phyloP scores from a whole-genome alignment of 495 filamentous ascomycete species.

The Apodospora peruviana region DNA sequence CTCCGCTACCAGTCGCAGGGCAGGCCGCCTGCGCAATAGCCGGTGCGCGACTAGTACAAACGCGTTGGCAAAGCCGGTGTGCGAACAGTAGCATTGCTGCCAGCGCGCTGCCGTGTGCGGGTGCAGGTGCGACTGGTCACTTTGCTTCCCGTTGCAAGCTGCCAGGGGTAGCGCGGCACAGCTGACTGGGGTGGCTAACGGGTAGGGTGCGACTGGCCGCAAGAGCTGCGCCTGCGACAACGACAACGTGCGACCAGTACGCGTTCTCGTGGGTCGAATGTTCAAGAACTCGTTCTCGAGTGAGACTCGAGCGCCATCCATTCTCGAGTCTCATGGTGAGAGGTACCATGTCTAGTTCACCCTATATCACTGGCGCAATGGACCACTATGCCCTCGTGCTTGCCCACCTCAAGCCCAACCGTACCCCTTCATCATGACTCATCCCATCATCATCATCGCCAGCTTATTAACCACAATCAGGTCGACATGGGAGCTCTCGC shows the following conservation, averaged over 20 bases:
- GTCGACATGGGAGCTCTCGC: slow-evolving; percentile 6
- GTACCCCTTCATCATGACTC: slow-evolving; percentile 5
- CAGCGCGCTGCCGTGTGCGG: not conserved
- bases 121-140: slow-evolving; percentile 2
- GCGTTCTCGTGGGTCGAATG: slow-evolving; percentile 3
- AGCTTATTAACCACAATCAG: slow-evolving; percentile 9
- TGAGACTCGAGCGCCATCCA: not conserved
- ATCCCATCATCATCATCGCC: slow-evolving; percentile 8
- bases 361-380: slow-evolving; percentile 8
- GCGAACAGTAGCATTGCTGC: not conserved
- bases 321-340: not conserved
- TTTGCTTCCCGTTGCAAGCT: not conserved
- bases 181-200: not conserved
- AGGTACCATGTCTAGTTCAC: not conserved
- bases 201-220: not conserved
- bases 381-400: slow-evolving; percentile 5
- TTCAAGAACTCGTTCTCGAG: slow-evolving; percentile 8
- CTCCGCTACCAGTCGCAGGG: not conserved
- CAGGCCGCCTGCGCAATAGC: slow-evolving; percentile 1
- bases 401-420: slow-evolving; percentile 1
- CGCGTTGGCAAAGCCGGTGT: slow-evolving; percentile 1
- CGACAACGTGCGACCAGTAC: slow-evolving; percentile 6
- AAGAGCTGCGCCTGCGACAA: slow-evolving; percentile 2
- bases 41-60: not conserved
- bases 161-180: not conserved